Evolutionary conservation across 495 filamentous ascomycete genomes (phyloP), one percentile per base, ranked within the genome.

Genomic region (Aspergillus affinis): DNA sequence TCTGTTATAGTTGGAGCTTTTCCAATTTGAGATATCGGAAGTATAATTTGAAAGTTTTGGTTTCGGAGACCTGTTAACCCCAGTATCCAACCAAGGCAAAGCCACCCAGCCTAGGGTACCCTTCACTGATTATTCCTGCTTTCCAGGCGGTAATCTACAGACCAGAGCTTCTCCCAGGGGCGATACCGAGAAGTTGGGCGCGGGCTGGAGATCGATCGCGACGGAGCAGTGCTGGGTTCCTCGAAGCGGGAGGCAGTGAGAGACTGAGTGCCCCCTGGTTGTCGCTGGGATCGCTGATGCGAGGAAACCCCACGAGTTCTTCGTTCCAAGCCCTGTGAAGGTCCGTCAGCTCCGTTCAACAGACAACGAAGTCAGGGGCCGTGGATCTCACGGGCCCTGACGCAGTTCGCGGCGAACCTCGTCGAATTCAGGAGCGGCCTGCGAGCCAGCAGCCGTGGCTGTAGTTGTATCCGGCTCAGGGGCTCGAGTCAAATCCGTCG

Each of bases 131-230:
- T 41, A 55, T 60, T 52, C 4, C 68, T 66, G 51, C 67, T 62
- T 59, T 83, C 81, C 8, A 78, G 55, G 15, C 76, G 75, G 66
- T 82, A 77, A 54, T 84, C 81, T 27, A 82, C 65, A 21, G 78
- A 78, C 79, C 78, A 80, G 6, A 83, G 59, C 53, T 78, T 78
- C 59, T 81, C 78, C 81, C 81, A 84, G n/a, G 78, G 77, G n/a
- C 75, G 73, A 29, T 70, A 62, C n/a, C 63, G 59, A 29, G 61
- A 59, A 32, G 62, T 60, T 53, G 63, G 67, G 47, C 71, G 68
- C 32, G 65, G 67, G 32, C 23, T 60, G 21, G 69, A 67, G 0
- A 63, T 66, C 17, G 67, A 68, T 17, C 50, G 48, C 18, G 66
- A 62, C 32, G 67, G 48, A 18, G 26, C 13, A 23, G 41, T 21